Conservation (phyloP, 2,329 filamentous ascomycete species). For the Sporothrix sp. region DNA sequence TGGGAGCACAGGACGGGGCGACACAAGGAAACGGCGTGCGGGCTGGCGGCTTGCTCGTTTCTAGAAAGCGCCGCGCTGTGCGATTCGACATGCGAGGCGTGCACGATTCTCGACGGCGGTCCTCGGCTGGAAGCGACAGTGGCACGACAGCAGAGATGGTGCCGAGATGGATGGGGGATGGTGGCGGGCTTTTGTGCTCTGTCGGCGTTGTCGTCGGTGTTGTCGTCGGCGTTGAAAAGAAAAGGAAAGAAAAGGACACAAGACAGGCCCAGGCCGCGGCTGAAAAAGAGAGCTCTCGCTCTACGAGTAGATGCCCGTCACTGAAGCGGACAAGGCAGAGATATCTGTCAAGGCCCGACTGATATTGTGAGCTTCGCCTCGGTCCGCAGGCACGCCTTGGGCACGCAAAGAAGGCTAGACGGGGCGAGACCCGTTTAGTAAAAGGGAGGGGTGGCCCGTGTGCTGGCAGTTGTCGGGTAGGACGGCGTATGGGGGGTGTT, state of each 20-base stretch:
- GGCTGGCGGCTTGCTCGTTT: slow-evolving; percentile 2
- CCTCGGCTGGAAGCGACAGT: slow-evolving; percentile 12
- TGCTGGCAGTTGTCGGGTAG: too few species aligned
- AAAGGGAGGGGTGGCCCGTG: too few species aligned
- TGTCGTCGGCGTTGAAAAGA: background rate
- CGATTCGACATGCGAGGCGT: slow-evolving; percentile 10
- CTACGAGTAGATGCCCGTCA: too few species aligned
- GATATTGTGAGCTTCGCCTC: too few species aligned
- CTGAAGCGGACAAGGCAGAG: slow-evolving; percentile 5
- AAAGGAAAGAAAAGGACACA: background rate
- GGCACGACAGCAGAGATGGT: slow-evolving; percentile 1
- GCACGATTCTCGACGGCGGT: slow-evolving; percentile 8
- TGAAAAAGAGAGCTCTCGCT: too few species aligned
- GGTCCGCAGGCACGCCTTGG: too few species aligned
- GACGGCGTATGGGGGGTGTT: too few species aligned
- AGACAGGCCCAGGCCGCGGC: background rate
- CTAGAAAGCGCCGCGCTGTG: slow-evolving; percentile 8
- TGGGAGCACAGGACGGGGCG: slow-evolving; percentile 2
- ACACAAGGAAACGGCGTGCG: slow-evolving; percentile 6
- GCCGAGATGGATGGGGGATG: background rate
- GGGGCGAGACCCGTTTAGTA: too few species aligned
- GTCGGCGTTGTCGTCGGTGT: background rate
- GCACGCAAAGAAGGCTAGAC: too few species aligned
- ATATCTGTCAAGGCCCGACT: slow-evolving; percentile 7
- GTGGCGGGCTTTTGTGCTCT: background rate